Evolutionary conservation across 495 filamentous ascomycete species (phyloP), one percentile per base, ranked within the genome.

Genomic region (Durotheca rogersii): DNA sequence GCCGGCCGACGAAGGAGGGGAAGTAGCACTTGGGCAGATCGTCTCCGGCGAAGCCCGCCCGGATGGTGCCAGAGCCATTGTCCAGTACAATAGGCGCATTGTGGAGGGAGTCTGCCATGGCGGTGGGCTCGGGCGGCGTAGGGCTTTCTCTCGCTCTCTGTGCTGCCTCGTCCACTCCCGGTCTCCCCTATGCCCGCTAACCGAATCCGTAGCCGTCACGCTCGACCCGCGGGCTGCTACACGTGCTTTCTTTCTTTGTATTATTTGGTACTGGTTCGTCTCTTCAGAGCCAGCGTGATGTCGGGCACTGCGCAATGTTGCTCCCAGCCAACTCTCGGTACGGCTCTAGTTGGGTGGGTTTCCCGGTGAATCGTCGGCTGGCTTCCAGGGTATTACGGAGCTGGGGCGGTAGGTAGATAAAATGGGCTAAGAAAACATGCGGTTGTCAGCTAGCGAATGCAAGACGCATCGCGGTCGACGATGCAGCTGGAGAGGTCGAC

Each of bases 11-110:
- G 61, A 91, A 97, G 6, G 93, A 96, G n/a, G 93, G 92, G 64
- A 99, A 97, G 71, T 86, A 89, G 74, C 88, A 94, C 75, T 95
- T 96, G 1, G 93, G 93, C 25, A 90, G 75, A 57, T 97, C 94
- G 58, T 96, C 90, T 41, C 94, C 93, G 14, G 94, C 93, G 61
- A 97, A 99, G 9, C 93, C 93, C 38, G 93, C 93, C 64, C 95
- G 82, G 61, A 99, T 97, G 1, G 93, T 99, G 32, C 94, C 93
- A 50, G 89, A 95, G 68, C 93, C 94, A 76, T 97, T 99, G 82
- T 97, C 94, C 58, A 99, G 87, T 60, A 99, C 94, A 62, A 99
- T 94, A 40, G 93, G 90, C 55, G 90, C 91, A 73, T 97, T 97
- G 75, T 92, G 91, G 42, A 95, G 84, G 52, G 84, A 86, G 69